Percentiles rank a stretch among this genome's conserved stretches.
Evolutionary conservation across 2,329 filamentous ascomycete species (phyloP).

Genomic region (Colletotrichum ledebouriae): DNA sequence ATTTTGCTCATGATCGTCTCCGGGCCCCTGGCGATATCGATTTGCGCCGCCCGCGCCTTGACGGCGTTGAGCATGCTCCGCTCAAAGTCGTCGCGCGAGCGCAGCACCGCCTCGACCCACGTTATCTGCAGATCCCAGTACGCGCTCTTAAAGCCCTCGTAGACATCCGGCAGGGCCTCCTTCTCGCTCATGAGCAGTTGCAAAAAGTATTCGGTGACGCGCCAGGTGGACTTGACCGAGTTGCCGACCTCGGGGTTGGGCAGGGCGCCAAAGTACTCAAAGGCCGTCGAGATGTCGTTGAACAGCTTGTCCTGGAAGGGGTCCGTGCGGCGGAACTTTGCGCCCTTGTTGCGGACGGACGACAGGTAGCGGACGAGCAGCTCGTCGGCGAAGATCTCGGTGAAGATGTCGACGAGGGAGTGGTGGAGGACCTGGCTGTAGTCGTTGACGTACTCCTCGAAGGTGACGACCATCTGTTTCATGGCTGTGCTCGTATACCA

Average conservation of each 20-base stretch:
- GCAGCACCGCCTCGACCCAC: slow-evolving; percentile 94
- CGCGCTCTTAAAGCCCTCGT: slow-evolving; percentile 83
- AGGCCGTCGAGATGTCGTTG: slow-evolving; percentile 90
- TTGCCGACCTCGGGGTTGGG: slow-evolving; percentile 77
- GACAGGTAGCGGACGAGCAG: slow-evolving; percentile 88
- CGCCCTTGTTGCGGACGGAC: slow-evolving; percentile 88
- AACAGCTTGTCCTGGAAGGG: slow-evolving; percentile 94
- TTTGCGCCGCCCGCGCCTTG: slow-evolving; percentile 88
- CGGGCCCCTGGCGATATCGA: slow-evolving; percentile 81
- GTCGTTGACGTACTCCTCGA: slow-evolving; percentile 94
- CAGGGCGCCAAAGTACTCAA: slow-evolving; percentile 85
- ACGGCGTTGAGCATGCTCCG: slow-evolving; percentile 88
- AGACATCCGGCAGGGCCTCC: slow-evolving; percentile 79
- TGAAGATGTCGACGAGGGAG: slow-evolving; percentile 89
- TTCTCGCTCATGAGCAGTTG: slow-evolving; percentile 83
- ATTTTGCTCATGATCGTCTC: slow-evolving; percentile 98
- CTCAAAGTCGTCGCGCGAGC: slow-evolving; percentile 93
- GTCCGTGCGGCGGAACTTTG: slow-evolving; percentile 87
- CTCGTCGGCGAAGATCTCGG: slow-evolving; percentile 93
- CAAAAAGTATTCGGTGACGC: slow-evolving; percentile 87
- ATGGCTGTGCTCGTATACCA: slow-evolving; percentile 93
- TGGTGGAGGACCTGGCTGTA: slow-evolving; percentile 88
- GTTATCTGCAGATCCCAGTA: slow-evolving; percentile 96
- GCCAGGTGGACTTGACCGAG: slow-evolving; percentile 91
- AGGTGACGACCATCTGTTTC: slow-evolving; percentile 93